Evolutionary conservation across 2,329 filamentous ascomycete genomes (phyloP).

Genomic region (Lasiodiplodia hormozganensis): DNA sequence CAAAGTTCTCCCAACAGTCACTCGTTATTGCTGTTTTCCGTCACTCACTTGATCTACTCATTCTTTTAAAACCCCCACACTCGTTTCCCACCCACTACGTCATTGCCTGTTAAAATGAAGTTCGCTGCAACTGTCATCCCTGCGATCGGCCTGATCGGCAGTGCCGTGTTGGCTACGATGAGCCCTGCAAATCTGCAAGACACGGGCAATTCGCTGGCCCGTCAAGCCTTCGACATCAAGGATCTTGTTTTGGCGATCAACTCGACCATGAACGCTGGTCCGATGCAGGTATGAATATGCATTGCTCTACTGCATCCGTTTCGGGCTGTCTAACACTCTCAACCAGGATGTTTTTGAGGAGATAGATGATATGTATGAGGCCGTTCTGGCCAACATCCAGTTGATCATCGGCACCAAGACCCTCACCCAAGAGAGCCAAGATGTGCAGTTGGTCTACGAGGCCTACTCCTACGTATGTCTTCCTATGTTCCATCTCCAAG

Average conservation of each 20-base stretch:
- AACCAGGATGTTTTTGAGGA: conserved; percentile 24
- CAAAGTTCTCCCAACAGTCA: background rate
- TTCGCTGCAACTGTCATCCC: too few species aligned
- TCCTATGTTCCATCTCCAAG: background rate
- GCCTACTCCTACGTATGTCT: conserved; percentile 18
- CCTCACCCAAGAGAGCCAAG: conserved; percentile 5
- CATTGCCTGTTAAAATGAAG: background rate
- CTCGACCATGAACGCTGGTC: background rate
- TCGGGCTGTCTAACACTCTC: background rate
- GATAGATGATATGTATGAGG: conserved; percentile 23
- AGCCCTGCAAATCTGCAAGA: conserved; percentile 13
- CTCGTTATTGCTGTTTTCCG: background rate
- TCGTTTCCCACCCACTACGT: background rate
- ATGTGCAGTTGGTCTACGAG: conserved; percentile 23
- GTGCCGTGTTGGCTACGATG: conserved; percentile 9
- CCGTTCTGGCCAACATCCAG: conserved; percentile 10
- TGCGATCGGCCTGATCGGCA: background rate
- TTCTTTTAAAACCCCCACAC: background rate
- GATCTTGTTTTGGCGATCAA: conserved; percentile 26
- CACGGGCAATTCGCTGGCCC: conserved; percentile 8
- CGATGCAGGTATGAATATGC: background rate
- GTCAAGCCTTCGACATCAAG: conserved; percentile 20
- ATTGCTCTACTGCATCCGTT: too few species aligned
- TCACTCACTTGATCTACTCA: background rate
- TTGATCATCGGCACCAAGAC: conserved; percentile 1